These are phyloP conservation scores for Cladochytrium replicatum DNA, from an alignment of 192 early-diverging fungal species.

Conservation along the genomic window DNA sequence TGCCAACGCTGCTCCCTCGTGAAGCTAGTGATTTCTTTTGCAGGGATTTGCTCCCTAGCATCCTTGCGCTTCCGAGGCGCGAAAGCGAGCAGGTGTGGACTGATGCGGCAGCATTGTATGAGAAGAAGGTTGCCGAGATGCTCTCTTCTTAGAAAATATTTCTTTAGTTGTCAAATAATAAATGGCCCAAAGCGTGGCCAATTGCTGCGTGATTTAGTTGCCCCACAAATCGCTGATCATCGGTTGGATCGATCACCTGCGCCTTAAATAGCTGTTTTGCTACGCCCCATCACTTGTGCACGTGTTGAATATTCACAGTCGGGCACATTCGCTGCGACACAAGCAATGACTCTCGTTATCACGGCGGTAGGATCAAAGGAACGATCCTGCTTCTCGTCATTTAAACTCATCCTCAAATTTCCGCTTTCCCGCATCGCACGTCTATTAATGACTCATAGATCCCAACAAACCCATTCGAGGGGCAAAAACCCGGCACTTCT, in stretches of 20 bases:
- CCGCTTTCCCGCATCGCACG: too few relatives aligned
- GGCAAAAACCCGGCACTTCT: conserved; percentile 94
- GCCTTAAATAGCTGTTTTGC: neutral
- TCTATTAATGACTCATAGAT: too few relatives aligned
- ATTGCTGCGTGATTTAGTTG: neutral
- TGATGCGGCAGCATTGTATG: conserved; percentile 73
- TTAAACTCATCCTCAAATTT: too few relatives aligned
- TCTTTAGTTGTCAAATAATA: neutral
- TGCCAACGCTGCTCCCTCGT: conserved; percentile 87
- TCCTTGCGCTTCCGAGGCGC: conserved; percentile 54
- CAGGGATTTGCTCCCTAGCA: conserved; percentile 71
- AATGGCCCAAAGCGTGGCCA: neutral
- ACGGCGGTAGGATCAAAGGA: too few relatives aligned
- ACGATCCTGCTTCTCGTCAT: too few relatives aligned
- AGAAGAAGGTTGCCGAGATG: conserved; percentile 56
- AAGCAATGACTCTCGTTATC: too few relatives aligned
- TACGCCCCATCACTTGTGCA: too few relatives aligned
- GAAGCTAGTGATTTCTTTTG: conserved; percentile 86
- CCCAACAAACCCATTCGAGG: conserved; percentile 66
- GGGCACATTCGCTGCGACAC: too few relatives aligned
- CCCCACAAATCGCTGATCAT: neutral
- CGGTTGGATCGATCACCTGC: neutral
- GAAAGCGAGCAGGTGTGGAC: conserved; percentile 56
- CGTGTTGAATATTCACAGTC: too few relatives aligned
- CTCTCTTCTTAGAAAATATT: neutral